A percentile compares a stretch with the other conserved stretches of the same genome.
Evolutionary conservation across 768 basidiomycete species (phyloP).

Genomic region (Tylopilus intermedius): DNA sequence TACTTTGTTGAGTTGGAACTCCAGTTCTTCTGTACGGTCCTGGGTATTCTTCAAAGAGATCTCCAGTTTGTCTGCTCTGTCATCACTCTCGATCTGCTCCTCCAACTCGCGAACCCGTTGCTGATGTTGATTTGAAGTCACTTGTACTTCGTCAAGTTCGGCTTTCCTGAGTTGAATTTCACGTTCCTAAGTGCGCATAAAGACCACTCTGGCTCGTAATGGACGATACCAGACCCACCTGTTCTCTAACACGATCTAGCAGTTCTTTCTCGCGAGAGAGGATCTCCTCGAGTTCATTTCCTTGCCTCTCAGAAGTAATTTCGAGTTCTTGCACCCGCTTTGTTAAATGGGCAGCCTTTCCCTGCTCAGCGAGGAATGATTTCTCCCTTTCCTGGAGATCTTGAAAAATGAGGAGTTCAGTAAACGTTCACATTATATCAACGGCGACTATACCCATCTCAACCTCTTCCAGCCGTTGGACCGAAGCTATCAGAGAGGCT

Average conservation of each 20-base stretch:
- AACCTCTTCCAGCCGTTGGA: constrained; percentile 54
- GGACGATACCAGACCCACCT: constrained; percentile 25
- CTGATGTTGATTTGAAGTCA: constrained; percentile 49
- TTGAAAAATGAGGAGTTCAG: constrained; percentile 19
- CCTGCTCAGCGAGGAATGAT: constrained; percentile 40
- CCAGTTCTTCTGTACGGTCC: constrained; percentile 77
- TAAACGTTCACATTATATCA: background rate
- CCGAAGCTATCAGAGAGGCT: constrained; percentile 50
- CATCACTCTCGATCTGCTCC: constrained; percentile 80
- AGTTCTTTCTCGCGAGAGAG: constrained; percentile 51
- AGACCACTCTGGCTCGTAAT: background rate
- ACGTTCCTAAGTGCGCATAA: constrained; percentile 50
- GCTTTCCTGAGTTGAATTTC: constrained; percentile 64
- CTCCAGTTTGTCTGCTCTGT: constrained; percentile 72
- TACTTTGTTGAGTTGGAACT: constrained; percentile 73
- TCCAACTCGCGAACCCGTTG: constrained; percentile 66
- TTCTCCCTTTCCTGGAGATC: constrained; percentile 42
- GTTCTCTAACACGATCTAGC: constrained; percentile 25
- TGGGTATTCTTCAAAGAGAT: constrained; percentile 70
- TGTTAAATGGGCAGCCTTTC: constrained; percentile 36
- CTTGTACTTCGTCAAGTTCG: constrained; percentile 47
- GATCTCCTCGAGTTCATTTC: constrained; percentile 37
- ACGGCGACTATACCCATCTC: constrained; percentile 51
- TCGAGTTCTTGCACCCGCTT: constrained; percentile 42
- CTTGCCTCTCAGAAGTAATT: constrained; percentile 33